Evolutionary conservation across 176 grass and related monocot species (phyloP).

Genomic region (Lolium perenne): DNA sequence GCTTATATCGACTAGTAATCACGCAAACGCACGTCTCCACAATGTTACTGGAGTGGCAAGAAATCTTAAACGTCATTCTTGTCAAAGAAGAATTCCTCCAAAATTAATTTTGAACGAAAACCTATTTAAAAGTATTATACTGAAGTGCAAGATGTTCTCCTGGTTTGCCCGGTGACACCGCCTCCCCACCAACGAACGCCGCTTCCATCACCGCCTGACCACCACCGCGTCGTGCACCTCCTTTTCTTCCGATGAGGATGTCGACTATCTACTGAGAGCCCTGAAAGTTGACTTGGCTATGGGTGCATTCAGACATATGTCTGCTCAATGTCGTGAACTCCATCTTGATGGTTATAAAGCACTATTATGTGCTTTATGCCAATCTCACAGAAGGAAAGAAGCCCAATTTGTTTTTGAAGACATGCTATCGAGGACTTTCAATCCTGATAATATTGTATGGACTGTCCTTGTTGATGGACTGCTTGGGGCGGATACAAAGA

Average conservation of each 20-base stretch:
- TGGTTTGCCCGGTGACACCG: too few species aligned
- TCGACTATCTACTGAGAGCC: background rate
- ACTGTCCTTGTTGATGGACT: slow-evolving; percentile 74
- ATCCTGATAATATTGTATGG: slow-evolving; percentile 65
- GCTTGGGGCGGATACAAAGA: slow-evolving; percentile 46
- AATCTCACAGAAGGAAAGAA: slow-evolving; percentile 50
- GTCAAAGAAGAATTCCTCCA: too few species aligned
- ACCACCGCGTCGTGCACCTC: too few species aligned
- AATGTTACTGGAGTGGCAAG: too few species aligned
- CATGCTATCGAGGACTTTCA: slow-evolving; percentile 50
- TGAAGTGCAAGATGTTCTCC: too few species aligned
- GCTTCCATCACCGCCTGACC: too few species aligned
- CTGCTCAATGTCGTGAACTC: slow-evolving; percentile 46
- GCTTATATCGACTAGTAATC: too few species aligned
- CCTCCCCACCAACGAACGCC: too few species aligned
- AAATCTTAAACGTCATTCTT: too few species aligned
- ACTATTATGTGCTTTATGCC: slow-evolving; percentile 66
- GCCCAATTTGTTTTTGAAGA: slow-evolving; percentile 62
- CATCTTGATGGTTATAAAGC: slow-evolving; percentile 55
- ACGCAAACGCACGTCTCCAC: too few species aligned
- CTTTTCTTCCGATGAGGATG: too few species aligned
- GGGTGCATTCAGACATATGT: slow-evolving; percentile 53
- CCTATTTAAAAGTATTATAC: slow-evolving; percentile 25
- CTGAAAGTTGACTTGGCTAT: slow-evolving; percentile 61
- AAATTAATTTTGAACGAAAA: too few species aligned